Evolutionary conservation across 2,329 filamentous ascomycete species (phyloP).

Genomic region (Didymosphaeria variabile): DNA sequence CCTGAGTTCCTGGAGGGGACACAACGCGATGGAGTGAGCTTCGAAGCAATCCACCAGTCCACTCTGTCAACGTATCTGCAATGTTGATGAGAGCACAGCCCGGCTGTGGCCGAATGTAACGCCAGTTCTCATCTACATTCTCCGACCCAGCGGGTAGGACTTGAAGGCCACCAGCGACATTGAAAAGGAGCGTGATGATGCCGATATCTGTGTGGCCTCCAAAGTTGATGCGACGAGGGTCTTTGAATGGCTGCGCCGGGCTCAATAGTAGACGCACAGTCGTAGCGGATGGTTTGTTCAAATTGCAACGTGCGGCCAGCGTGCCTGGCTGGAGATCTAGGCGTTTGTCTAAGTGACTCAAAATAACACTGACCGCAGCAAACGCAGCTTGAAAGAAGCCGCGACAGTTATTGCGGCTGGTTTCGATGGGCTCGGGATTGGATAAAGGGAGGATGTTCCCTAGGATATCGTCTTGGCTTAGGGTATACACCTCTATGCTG

Average conservation of each 20-base stretch:
- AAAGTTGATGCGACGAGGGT: conserved; percentile 8
- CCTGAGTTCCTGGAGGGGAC: conserved; percentile 14
- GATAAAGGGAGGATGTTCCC: conserved; percentile 1
- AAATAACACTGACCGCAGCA: not conserved
- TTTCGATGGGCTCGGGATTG: conserved; percentile 15
- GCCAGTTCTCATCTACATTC: conserved; percentile 16
- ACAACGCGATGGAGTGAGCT: conserved; percentile 21
- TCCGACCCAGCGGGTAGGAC: conserved; percentile 31
- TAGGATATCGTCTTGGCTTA: conserved; percentile 18
- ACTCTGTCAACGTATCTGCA: conserved; percentile 22
- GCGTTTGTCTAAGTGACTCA: conserved; percentile 8
- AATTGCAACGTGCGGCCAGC: conserved; percentile 31
- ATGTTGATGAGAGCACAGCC: conserved; percentile 20
- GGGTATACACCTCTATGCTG: conserved; percentile 11
- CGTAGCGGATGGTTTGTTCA: conserved; percentile 37
- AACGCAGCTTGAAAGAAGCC: conserved; percentile 10
- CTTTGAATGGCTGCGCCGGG: conserved; percentile 25
- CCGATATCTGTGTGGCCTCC: conserved; percentile 49
- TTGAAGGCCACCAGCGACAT: conserved; percentile 50
- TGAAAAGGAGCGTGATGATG: conserved; percentile 49
- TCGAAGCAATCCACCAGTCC: conserved; percentile 20
- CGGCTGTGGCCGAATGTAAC: conserved; percentile 18
- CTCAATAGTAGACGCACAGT: conserved; percentile 29
- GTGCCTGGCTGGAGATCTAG: conserved; percentile 32
- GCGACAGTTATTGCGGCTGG: not conserved